Evolutionary conservation across 2,329 filamentous ascomycete species (phyloP).

Genomic region (Sarocladium oryzae): DNA sequence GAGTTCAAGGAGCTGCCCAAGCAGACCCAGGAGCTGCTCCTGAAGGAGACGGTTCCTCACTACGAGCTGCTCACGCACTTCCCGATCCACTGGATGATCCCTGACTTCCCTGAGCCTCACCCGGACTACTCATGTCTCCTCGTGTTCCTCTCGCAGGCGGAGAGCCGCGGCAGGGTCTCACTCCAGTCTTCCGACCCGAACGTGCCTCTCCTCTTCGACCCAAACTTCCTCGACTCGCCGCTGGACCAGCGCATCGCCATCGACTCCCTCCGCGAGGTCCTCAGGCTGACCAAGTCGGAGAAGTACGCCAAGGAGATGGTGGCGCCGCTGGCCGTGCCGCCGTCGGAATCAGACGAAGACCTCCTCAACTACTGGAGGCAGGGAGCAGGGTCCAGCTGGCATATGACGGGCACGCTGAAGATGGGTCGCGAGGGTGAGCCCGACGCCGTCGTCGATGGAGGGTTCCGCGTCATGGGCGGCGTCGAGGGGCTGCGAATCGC

Average conservation of each 20-base stretch:
- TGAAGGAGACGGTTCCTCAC: conserved; percentile 45
- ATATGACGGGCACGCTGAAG: conserved; percentile 49
- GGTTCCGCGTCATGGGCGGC: conserved; percentile 38
- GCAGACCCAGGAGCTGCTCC: conserved; percentile 36
- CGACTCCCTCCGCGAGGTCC: conserved; percentile 38
- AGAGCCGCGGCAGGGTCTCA: conserved; percentile 43
- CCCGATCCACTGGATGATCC: conserved; percentile 35
- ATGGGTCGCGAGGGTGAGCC: conserved; percentile 43
- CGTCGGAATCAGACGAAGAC: conserved; percentile 45
- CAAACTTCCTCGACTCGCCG: conserved; percentile 44
- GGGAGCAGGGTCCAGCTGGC: conserved; percentile 41
- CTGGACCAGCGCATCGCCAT: conserved; percentile 48
- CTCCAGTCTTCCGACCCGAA: conserved; percentile 46
- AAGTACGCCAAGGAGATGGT: conserved; percentile 38
- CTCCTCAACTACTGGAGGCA: conserved; percentile 39
- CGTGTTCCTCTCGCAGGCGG: conserved; percentile 46
- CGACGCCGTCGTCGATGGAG: conserved; percentile 41
- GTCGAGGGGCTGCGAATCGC: conserved; percentile 41
- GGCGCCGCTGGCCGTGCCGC: conserved; percentile 33
- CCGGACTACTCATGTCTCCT: conserved; percentile 35
- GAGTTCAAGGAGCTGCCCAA: conserved; percentile 46
- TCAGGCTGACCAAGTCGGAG: conserved; percentile 33
- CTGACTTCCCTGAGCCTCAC: conserved; percentile 26
- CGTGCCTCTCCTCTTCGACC: conserved; percentile 45
- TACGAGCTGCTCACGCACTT: conserved; percentile 48